Evolutionary conservation across 331 rosid genomes (phyloP).

Genomic region (Acacia concinna): DNA sequence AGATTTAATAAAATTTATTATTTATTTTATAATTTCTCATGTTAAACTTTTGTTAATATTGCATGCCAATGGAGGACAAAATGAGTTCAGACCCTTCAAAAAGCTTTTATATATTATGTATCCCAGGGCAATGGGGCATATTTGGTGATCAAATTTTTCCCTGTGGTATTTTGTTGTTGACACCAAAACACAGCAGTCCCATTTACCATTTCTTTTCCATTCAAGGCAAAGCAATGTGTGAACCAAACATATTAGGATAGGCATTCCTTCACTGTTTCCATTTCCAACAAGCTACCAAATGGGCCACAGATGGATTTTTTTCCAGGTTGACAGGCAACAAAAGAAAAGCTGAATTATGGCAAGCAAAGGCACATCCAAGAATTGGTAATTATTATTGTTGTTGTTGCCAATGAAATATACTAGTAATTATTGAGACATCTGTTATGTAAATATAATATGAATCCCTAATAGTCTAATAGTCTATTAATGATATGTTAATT

Average conservation of each 20-base stretch:
- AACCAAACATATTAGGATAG: not conserved
- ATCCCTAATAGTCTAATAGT: too few relatives aligned
- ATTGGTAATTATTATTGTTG: not conserved
- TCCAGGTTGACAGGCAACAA: not conserved
- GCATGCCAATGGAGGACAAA: not conserved
- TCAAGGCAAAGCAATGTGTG: not conserved
- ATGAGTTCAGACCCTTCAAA: not conserved
- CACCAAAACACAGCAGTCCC: not conserved
- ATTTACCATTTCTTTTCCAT: not conserved
- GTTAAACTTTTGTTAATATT: not conserved
- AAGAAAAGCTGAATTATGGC: not conserved
- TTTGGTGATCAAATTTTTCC: not conserved
- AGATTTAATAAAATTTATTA: not conserved
- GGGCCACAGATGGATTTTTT: not conserved
- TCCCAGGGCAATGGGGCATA: not conserved
- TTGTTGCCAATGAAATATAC: not conserved
- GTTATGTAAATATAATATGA: too few relatives aligned
- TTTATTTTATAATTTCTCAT: not conserved
- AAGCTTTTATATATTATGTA: not conserved
- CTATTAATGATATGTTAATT: too few relatives aligned
- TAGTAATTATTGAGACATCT: not conserved
- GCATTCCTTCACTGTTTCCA: not conserved
- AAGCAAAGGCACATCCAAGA: not conserved
- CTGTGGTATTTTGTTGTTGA: not conserved
- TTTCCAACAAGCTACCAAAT: not conserved